Evolutionary conservation across 2,329 filamentous ascomycete species (phyloP), one percentile per base, ranked within the genome.

Genomic region (Aureobasidium sp.): DNA sequence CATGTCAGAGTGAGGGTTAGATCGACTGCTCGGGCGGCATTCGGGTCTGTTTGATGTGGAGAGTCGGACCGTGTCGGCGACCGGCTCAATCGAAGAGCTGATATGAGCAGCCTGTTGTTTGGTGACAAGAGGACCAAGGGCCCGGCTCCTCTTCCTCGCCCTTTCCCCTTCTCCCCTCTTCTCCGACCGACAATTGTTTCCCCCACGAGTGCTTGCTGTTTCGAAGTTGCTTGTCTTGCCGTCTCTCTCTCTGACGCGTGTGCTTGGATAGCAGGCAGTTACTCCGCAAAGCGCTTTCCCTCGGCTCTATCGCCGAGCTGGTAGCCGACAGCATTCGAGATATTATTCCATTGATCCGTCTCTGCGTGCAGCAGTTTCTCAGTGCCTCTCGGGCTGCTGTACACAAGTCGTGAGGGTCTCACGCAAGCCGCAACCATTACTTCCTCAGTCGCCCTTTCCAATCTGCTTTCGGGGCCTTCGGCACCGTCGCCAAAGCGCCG

Each of bases 381-480:
- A 33, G 53, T 35, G 53, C 40, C 53, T 46, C 19, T 27, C 17
- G 40, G 53, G 40, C 40, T 42, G 40, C 40, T 46, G 53, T 35
- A 60, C 23, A 23, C 37, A 54, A 54, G 58, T 46, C 58, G 58
- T 60, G 58, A 60, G 47, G 19, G 29, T 35, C 29, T 60, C 58
- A 60, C 58, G 58, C 58, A 49, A 27, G 40, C 40, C 58, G 58
- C 49, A 53, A 60, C 31, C 58, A 60, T 60, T 60, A 53, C 58
- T 53, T 60, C 57, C 46, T 60, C 58, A 25, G 58, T 60, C 37
- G 47, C 47, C 9, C 38, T 60, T 11, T 35, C 58, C 40, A 60
- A 60, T 47, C 29, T 60, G 58, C 58, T 60, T 11, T 60, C 58
- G 38, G 58, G 47, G 45, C 57, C 57, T 11, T 58, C 53, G 53